These are phyloP conservation scores for Rubus idaeus DNA, from an alignment of 306 rosid species.

Conservation along the genomic window DNA sequence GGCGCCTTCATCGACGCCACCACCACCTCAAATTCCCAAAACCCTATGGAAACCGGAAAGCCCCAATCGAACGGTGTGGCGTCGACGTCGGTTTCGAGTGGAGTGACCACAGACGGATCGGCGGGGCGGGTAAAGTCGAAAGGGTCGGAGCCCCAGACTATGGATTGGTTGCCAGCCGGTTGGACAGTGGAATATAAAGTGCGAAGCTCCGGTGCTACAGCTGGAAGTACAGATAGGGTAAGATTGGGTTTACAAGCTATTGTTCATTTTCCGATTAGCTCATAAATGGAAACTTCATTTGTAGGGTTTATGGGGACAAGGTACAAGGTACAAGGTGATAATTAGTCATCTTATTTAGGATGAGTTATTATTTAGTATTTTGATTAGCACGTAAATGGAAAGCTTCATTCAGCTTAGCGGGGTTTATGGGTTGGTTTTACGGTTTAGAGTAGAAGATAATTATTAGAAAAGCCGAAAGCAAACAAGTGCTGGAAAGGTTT, in stretches of 20 bases:
- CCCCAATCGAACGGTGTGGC: constrained; percentile 5
- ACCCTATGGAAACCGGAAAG: not conserved
- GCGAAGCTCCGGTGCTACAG: constrained; percentile 56
- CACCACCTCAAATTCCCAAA: not conserved
- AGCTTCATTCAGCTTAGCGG: not conserved
- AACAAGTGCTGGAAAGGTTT: not conserved
- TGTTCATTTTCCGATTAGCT: not conserved
- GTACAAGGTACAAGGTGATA: not conserved
- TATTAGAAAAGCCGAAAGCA: not conserved
- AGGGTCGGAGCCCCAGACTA: not conserved
- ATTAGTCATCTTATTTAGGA: not conserved
- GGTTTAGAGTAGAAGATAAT: not conserved
- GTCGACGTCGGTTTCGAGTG: not conserved
- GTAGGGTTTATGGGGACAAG: not conserved
- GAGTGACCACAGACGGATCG: constrained; percentile 2
- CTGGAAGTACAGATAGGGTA: constrained; percentile 52
- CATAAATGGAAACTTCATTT: not conserved
- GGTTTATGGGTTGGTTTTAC: not conserved
- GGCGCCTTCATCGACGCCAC: constrained; percentile 44
- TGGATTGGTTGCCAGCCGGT: constrained; percentile 49
- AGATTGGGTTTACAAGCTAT: not conserved
- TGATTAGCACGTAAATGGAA: not conserved
- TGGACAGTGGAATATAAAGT: constrained; percentile 48
- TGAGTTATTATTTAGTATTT: not conserved
- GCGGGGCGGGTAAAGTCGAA: constrained; percentile 24